Conservation (phyloP, 768 basidiomycete species). For the Tulasnella sp. region DNA sequence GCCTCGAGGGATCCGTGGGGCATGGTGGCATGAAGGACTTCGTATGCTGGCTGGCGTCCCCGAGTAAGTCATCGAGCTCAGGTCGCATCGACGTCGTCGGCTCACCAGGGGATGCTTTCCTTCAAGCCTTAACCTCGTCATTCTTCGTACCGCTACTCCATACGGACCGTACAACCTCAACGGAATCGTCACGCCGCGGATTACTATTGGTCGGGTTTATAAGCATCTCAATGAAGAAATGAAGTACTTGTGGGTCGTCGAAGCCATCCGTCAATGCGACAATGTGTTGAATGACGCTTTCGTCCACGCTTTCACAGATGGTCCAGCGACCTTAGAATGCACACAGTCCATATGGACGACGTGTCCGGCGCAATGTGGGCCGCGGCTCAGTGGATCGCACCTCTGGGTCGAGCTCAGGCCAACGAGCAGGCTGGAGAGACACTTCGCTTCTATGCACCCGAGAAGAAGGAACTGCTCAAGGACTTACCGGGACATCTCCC, state of each 20-base stretch:
- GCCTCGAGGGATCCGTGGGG: slow-evolving; percentile 56
- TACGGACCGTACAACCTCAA: slow-evolving; percentile 75
- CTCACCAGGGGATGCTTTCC: too few species aligned
- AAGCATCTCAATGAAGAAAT: slow-evolving; percentile 74
- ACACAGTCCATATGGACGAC: slow-evolving; percentile 71
- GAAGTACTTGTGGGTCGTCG: slow-evolving; percentile 56
- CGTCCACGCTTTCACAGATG: slow-evolving; percentile 35
- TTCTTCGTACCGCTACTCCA: slow-evolving; percentile 59
- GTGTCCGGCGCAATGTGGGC: slow-evolving; percentile 69
- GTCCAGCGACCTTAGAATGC: slow-evolving; percentile 40
- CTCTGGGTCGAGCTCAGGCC: slow-evolving; percentile 52
- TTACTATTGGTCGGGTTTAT: slow-evolving; percentile 69
- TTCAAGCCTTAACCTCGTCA: slow-evolving; percentile 1
- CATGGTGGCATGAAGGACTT: slow-evolving; percentile 84
- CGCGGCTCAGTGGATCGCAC: slow-evolving; percentile 62
- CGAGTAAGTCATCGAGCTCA: slow-evolving; percentile 35
- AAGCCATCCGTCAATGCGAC: not conserved
- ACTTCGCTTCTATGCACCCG: slow-evolving; percentile 51
- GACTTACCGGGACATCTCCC: slow-evolving; percentile 52
- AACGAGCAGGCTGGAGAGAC: slow-evolving; percentile 53
- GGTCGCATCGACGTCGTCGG: not conserved
- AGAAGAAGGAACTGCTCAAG: slow-evolving; percentile 48
- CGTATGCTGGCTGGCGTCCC: slow-evolving; percentile 62
- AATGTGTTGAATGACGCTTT: not conserved
- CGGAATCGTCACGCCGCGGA: slow-evolving; percentile 57